Base-by-base conservation (phyloP, 2,329 filamentous ascomycete species). In the Penicillium sumatraense region DNA sequence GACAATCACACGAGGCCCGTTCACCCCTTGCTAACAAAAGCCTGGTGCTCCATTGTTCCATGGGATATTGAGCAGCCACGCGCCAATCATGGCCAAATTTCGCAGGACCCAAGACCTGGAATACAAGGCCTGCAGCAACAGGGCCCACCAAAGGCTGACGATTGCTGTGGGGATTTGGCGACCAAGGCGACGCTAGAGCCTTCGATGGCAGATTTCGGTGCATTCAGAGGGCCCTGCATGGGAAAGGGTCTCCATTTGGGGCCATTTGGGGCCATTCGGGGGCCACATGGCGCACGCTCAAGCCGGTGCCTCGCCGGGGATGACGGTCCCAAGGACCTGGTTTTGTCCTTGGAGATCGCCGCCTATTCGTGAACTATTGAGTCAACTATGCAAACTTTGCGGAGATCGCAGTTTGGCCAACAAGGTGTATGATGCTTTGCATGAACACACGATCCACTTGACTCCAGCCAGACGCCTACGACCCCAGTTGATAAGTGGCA, bases 321-420 rank as follows among this genome's bases (percentile, higher is more conserved):
- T 8, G 8, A 40, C 38, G 38, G 23, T 33, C 46, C 29, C 13
- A 16, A 33, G n/a, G 29, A 41, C 35, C 20, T 45, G 45, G 36
- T 23, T 27, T 29, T 24, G 21, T 20, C 29, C 26, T 20, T 21
- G 13, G 23, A 41, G 59, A 63, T 60, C 57, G 53, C 42, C 33
- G 48, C 27, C 11, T 29, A 38, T 38, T 54, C 40, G 18, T 40
- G 47, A 57, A 40, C 61, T 63, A 63, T 60, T 60, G 51, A 56
- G 24, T n/a, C 53, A 21, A 61, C 61, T 63, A 63, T 58, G 55
- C 49, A 46, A 55, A 50, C 9, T 50, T 29, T 42, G 20, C 27
- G 45, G 46, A 36, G 50, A 41, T 52, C 48, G 10, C 10, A 24
- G 11, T 2, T n/a, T 49, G 45, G 31, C n/a, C 26, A 40, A 40